Evolutionary conservation across 495 filamentous ascomycete genomes (phyloP).

Genomic region (Lophium mytilinum): DNA sequence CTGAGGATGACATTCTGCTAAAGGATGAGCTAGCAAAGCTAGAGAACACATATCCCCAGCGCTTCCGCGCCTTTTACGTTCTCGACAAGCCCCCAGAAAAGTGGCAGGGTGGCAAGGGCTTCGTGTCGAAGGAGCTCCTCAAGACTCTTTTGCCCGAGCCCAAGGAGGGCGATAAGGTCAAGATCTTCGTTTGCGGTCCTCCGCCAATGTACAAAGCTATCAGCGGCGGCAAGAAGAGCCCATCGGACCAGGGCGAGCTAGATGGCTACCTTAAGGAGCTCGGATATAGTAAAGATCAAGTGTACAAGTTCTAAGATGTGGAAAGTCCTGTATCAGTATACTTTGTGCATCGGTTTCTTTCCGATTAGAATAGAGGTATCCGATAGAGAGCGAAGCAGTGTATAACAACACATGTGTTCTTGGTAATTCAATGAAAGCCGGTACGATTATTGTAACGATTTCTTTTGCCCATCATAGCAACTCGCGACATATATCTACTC

Average conservation of each 20-base stretch:
- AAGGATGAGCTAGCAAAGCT: constrained; percentile 73
- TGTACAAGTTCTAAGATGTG: constrained; percentile 81
- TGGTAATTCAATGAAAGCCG: no score
- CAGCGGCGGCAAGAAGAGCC: constrained; percentile 79
- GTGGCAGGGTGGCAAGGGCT: constrained; percentile 70
- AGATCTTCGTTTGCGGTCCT: constrained; percentile 86
- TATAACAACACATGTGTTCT: no score
- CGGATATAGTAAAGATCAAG: constrained; percentile 86
- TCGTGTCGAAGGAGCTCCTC: constrained; percentile 76
- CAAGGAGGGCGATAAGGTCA: constrained; percentile 73
- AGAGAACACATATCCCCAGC: constrained; percentile 88
- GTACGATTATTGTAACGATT: no score
- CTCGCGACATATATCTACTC: no score
- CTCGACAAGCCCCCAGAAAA: constrained; percentile 78
- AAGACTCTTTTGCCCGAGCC: constrained; percentile 91
- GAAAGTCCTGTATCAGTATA: no score
- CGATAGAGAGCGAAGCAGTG: no score
- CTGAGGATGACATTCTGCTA: constrained; percentile 79
- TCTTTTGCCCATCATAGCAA: no score
- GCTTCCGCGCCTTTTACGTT: constrained; percentile 84
- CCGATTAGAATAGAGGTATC: no score
- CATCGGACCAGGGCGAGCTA: constrained; percentile 87
- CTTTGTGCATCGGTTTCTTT: no score
- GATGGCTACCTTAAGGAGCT: constrained; percentile 76
- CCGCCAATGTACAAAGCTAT: constrained; percentile 90